Evolutionary conservation across 202 grass and related monocot species (phyloP), one percentile per base, ranked within the genome.

Genomic region (Elaeis oleifera): DNA sequence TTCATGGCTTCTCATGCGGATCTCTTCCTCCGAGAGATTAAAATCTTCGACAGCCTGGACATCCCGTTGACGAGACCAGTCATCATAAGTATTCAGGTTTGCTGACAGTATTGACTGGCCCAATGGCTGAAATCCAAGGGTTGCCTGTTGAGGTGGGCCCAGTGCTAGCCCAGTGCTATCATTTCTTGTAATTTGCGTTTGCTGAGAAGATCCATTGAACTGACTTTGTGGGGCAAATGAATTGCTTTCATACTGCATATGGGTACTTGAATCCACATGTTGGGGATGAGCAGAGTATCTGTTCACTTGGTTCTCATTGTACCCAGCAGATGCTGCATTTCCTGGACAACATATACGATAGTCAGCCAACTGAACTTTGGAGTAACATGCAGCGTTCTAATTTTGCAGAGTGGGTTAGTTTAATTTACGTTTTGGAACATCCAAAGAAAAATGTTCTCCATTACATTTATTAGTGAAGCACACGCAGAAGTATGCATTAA

Each of bases 1-100:
- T 39, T 89, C 75, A 26, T 89, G 81, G 27, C 86, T 89, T 69
- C 81, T 84, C 28, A 82, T 53, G 4, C 78, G 86, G 29, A 89
- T 85, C 67, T 89, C 86, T 61, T 89, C 85, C 0, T 67, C 67
- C 3, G 31, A 58, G 67, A 79, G 75, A 44, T 44, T 44, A 68
- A 85, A 85, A 56, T 81, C 81, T 63, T 81, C 74, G 9, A 64
- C 26, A 61, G 67, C 80, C 50, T 74, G 85, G 61, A 19, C 16
- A 11, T 89, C 74, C 50, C 66, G 77, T 49, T 74, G 80, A 50
- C 62, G 71, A 63, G 74, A 23, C 85, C 85, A 89, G 39, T 81
- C 81, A 64, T 64, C 63, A 20, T 78, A 84, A 1, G 36, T 13
- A 44, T 60, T 65, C 18, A 61, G 1, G 2, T 82, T 83, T 67